Percentiles rank a stretch among this genome's conserved stretches.
Conservation (phyloP, 2,329 filamentous ascomycete species). For the Colletotrichum trifolii region DNA sequence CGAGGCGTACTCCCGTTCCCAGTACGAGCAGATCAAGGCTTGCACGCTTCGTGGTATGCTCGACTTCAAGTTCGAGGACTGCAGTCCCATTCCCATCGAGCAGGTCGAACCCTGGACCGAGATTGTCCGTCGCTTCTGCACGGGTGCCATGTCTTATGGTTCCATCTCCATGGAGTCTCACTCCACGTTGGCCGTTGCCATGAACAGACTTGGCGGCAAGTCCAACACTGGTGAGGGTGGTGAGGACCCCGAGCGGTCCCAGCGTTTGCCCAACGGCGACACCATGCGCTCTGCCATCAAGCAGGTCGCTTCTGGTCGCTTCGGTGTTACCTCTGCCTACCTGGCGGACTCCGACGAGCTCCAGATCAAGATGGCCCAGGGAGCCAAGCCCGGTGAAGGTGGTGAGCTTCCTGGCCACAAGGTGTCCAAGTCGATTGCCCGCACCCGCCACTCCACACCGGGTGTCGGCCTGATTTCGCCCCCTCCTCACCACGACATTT, state of each 20-base stretch:
- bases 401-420: slow-evolving; percentile 98
- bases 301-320: slow-evolving; percentile 94
- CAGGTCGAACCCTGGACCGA: slow-evolving; percentile 99
- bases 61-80: slow-evolving; percentile 95
- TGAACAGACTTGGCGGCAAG: slow-evolving; percentile 96
- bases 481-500: slow-evolving; percentile 97
- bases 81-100: slow-evolving; percentile 87
- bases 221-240: slow-evolving; percentile 98
- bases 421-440: slow-evolving; percentile 92
- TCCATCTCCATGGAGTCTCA: slow-evolving; percentile 99
- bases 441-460: slow-evolving; percentile 94
- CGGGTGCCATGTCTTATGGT: slow-evolving; percentile 97
- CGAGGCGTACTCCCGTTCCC: slow-evolving; percentile 91
- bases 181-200: slow-evolving; percentile 92
- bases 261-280: slow-evolving; percentile 89
- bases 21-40: slow-evolving; percentile 96
- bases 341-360: slow-evolving; percentile 95
- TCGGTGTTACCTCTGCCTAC: slow-evolving; percentile 95
- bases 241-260: slow-evolving; percentile 91
- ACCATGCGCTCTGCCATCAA: slow-evolving; percentile 98
- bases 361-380: slow-evolving; percentile 99
- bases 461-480: slow-evolving; percentile 97
- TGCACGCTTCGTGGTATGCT: slow-evolving; percentile 94
- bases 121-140: slow-evolving; percentile 95
- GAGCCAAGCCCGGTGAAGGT: slow-evolving; percentile 96